phyloP scores from a whole-genome alignment of 2,329 filamentous ascomycete species.

The Ophiostoma angusticollis region DNA sequence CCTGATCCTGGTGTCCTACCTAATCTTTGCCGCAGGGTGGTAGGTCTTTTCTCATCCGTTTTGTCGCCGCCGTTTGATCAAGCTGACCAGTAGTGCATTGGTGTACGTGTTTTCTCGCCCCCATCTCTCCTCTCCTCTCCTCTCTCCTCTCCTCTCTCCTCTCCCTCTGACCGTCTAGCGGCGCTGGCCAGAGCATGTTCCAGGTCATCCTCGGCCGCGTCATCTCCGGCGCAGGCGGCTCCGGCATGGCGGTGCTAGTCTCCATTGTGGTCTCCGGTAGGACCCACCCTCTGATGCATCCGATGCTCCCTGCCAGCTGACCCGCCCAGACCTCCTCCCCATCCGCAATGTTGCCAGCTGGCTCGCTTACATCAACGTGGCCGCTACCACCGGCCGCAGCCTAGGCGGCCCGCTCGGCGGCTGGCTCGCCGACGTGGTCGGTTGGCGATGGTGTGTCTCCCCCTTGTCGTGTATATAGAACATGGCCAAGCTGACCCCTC shows the following conservation, averaged over 20 bases:
- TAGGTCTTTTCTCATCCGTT: conserved; percentile 18
- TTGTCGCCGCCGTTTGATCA: neutral
- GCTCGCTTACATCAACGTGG: conserved; percentile 40
- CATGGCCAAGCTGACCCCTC: too few species aligned
- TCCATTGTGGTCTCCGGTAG: conserved; percentile 39
- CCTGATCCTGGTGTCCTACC: conserved; percentile 35
- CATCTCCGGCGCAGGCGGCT: conserved; percentile 38
- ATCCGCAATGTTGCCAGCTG: conserved; percentile 39
- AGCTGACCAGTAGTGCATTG: neutral
- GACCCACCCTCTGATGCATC: neutral
- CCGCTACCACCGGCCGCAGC: conserved; percentile 37
- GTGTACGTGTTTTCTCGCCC: too few species aligned
- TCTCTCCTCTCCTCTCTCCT: neutral
- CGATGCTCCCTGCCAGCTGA: neutral
- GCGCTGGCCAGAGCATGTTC: conserved; percentile 31
- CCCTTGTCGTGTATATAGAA: too few species aligned
- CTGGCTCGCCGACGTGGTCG: conserved; percentile 46
- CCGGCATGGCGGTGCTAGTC: conserved; percentile 37
- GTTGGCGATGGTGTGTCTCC: conserved; percentile 48
- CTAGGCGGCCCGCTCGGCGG: conserved; percentile 46
- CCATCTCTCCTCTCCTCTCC: too few species aligned
- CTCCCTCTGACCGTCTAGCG: conserved; percentile 18
- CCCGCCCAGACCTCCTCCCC: conserved; percentile 32
- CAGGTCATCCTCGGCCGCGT: conserved; percentile 37
- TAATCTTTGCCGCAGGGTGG: conserved; percentile 37